phyloP scores from a whole-genome alignment of 1,284 basidiomycete genomes.

The Sphaerobolus stellatus region DNA sequence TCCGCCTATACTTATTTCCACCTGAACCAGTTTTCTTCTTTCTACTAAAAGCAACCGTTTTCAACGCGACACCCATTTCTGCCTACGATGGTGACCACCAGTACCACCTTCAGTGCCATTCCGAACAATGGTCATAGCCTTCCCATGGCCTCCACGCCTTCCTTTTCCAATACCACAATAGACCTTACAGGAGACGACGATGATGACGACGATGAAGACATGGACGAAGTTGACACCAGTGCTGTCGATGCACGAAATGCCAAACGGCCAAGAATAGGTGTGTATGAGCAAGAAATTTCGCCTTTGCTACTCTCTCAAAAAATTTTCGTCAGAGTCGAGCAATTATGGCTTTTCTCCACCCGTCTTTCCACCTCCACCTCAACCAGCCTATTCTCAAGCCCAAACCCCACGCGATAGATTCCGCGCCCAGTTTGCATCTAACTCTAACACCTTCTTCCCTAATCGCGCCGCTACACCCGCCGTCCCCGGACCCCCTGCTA shows the following conservation, averaged over 20 bases:
- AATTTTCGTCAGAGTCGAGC: conserved; percentile 2
- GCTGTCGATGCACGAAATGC: conserved; percentile 8
- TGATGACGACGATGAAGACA: conserved; percentile 16
- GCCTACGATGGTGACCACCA: no score
- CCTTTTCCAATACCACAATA: conserved; percentile 8
- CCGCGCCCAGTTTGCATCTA: conserved; percentile 14
- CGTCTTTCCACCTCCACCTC: conserved; percentile 8
- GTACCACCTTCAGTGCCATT: no score
- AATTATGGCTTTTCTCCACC: conserved; percentile 1
- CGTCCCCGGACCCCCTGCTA: conserved; percentile 18
- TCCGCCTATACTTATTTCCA: no score
- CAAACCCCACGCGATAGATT: conserved; percentile 8
- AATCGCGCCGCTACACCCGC: conserved; percentile 13
- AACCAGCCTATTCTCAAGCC: background rate
- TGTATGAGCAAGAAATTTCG: background rate
- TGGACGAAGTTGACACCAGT: conserved; percentile 14
- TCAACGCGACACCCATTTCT: no score
- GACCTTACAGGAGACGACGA: conserved; percentile 16
- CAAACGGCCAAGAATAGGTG: conserved; percentile 8
- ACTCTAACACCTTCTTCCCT: conserved; percentile 34
- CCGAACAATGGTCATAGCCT: no score
- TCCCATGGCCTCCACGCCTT: background rate
- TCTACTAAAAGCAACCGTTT: no score
- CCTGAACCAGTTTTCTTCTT: no score
- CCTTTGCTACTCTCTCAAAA: background rate